phyloP scores from a whole-genome alignment of 306 rosid genomes.

The Cucumis sativus region Cucumber_9930_V3 NC_026659.2:28380501-28381000 shows the following conservation, averaged over 20 bases:
- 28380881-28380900: neutral
- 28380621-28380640: constrained; percentile 29
- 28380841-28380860: neutral
- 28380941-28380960: neutral
- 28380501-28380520: constrained; percentile 34
- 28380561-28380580: neutral
- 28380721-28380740: constrained; percentile 5
- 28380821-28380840: neutral
- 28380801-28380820: too few species aligned
- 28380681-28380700: constrained; percentile 89
- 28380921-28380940: neutral
- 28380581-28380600: neutral
- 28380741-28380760: neutral
- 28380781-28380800: neutral
- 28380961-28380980: too few species aligned
- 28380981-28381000: too few species aligned
- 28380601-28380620: constrained; percentile 61
- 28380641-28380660: constrained; percentile 38
- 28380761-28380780: neutral
- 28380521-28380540: too few species aligned
- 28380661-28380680: constrained; percentile 80
- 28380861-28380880: neutral
- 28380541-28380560: too few species aligned
- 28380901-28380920: neutral
- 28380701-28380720: constrained; percentile 43